These are phyloP conservation scores for Pseudopithomyces chartarum DNA, from an alignment of 2,329 filamentous ascomycete genomes.

Conservation along the genomic window DNA sequence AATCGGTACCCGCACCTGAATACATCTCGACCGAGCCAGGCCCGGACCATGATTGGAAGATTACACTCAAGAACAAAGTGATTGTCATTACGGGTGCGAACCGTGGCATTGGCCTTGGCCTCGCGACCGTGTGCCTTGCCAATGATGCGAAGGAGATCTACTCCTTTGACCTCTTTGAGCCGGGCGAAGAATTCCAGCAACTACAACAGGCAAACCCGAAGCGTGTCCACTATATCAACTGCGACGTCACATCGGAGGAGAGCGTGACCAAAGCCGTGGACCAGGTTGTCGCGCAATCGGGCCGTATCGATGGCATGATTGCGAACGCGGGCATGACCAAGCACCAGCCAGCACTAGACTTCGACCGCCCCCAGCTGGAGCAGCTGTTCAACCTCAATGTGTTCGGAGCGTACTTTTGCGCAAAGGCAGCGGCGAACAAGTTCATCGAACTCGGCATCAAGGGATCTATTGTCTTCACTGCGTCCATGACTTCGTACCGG, in stretches of 20 bases:
- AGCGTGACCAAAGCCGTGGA: constrained; percentile 53
- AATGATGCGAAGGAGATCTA: constrained; percentile 55
- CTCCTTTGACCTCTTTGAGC: constrained; percentile 55
- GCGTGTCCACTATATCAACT: constrained; percentile 51
- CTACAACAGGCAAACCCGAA: constrained; percentile 50
- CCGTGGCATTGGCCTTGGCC: constrained; percentile 52
- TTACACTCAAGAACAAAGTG: constrained; percentile 51
- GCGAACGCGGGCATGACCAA: constrained; percentile 59
- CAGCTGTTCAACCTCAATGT: constrained; percentile 56
- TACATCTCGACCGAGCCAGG: constrained; percentile 50
- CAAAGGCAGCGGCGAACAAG: constrained; percentile 51
- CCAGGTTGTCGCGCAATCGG: constrained; percentile 52
- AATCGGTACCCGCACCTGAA: constrained; percentile 34
- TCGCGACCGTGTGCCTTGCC: constrained; percentile 52
- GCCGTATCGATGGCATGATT: constrained; percentile 58
- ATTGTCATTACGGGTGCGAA: constrained; percentile 37
- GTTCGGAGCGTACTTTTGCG: constrained; percentile 53
- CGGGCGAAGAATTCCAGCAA: constrained; percentile 52
- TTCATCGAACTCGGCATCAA: constrained; percentile 54
- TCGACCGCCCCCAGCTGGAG: constrained; percentile 55
- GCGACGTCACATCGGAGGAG: constrained; percentile 56
- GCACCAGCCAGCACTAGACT: constrained; percentile 58
- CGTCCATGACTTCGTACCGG: constrained; percentile 56
- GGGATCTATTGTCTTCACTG: constrained; percentile 56
- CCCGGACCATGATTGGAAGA: constrained; percentile 53